Evolutionary conservation across 495 filamentous ascomycete species (phyloP).

Genomic region (Thermothielavioides terrestris): DNA sequence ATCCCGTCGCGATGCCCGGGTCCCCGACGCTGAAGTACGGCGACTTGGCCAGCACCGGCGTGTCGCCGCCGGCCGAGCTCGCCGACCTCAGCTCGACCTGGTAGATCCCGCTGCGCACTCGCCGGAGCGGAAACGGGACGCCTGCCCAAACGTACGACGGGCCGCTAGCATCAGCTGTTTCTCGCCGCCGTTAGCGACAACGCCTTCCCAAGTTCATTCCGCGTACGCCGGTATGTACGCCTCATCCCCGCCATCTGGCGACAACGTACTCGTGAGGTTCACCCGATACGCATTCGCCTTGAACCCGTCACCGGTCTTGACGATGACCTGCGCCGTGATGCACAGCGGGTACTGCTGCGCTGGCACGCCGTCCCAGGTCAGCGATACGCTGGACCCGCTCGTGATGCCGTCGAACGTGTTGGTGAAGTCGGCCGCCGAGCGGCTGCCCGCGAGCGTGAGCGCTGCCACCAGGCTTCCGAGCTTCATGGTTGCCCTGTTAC

Average conservation of each 20-base stretch:
- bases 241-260: too few species aligned
- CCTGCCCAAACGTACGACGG: conserved; percentile 29
- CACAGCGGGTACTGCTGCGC: conserved; percentile 5
- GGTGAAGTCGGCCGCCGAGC: neutral
- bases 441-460: neutral
- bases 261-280: conserved; percentile 8
- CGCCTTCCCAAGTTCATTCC: too few species aligned
- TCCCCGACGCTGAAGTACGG: conserved; percentile 17
- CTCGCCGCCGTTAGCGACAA: neutral
- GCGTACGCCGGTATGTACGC: too few species aligned
- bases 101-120: conserved; percentile 29
- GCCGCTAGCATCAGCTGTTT: conserved; percentile 20
- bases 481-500: neutral
- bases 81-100: conserved; percentile 29
- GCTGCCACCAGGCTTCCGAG: neutral
- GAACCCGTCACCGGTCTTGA: conserved; percentile 1
- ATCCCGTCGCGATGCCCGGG: neutral
- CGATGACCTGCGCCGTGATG: conserved; percentile 10
- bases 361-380: conserved; percentile 3
- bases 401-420: conserved; percentile 9
- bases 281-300: conserved; percentile 4
- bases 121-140: conserved; percentile 32
- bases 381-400: neutral
- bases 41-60: conserved; percentile 19
- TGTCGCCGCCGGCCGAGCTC: conserved; percentile 8